Base-by-base conservation (phyloP, 2,329 filamentous ascomycete genomes). In the Cryphonectria radicalis region DNA sequence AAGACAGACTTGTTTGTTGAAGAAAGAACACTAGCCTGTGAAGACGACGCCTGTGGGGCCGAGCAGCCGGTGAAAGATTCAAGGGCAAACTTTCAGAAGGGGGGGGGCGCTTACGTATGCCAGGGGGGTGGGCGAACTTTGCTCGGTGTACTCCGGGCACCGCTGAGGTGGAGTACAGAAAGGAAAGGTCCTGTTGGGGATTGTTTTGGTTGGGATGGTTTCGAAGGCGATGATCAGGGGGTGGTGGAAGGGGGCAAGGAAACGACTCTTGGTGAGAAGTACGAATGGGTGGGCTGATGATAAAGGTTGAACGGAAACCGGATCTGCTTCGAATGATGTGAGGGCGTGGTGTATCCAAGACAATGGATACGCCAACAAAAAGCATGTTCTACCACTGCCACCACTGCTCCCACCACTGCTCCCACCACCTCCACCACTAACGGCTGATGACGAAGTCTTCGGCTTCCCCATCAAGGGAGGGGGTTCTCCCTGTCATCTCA, bases 101-200 rank as follows among this genome's bases (percentile, higher is more conserved):
- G 32, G 32, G 32, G 32, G 32, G 22, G 66, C 55, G 55, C 55
- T 67, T 67, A 67, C 66, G 66, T 62, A 67, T 67, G 66, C 40
- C 66, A 62, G 66, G 66, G 66, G 65, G 42, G 32, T 32, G 17
- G 22, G 59, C 19, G 59, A 14, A 40, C n/a, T 28, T 17, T 28
- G 50, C n/a, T 57, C 53, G 53, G 53, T 57, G 53, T 57, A 57
- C 53, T 57, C 53, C 53, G 53, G 53, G n/a, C n/a, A 57, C n/a
- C 4, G 53, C 53, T 57, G 11, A 57, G n/a, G 53, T 57, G 53
- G 53, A 50, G 53, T 7, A 28, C 1, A 40, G 37, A 17, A 28
- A 28, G 28, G 37, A 17, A 28, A 28, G 28, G 53, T 57, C n/a
- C 11, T 25, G 53, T 57, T 55, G 11, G 53, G 53, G 17, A 28